Base-by-base conservation (phyloP, 2,329 filamentous ascomycete species). In the Pezicula rhizophila region DNA sequence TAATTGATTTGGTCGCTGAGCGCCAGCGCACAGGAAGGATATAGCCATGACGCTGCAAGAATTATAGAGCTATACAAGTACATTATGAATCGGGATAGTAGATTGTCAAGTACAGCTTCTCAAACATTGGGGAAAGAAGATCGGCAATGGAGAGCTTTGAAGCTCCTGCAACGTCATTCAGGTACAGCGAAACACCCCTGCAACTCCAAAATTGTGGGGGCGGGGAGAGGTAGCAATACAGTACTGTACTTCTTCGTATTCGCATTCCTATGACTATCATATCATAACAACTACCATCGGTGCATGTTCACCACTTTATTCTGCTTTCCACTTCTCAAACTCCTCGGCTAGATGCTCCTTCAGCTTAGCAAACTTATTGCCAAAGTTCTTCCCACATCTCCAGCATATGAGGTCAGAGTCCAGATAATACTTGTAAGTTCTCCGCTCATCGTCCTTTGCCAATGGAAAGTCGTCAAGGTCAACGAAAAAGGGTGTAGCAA, bases 401-500 rank as follows among this genome's bases (percentile, higher is more conserved):
- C 93, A 97, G 66, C 93, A 97, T 54, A 70, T 69, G 66, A 96
- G 75, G 51, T 89, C 83, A 51, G 69, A 67, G 33, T 75, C 70
- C 53, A 90, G 67, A 67, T 85, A 90, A 15, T 76, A 74, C 47
- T 76, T 70, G 50, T 67, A 68, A 48, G 80, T 64, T 54, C 84
- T 74, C 51, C 89, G 71, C 41, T 69, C 66, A 64, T 95, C 89
- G 47, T 84, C 78, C 23, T 71, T 53, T 0, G 75, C 73, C 26
- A 97, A 69, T 4, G 93, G 92, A 44, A 96, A 92, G 51, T 91
- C 87, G 18, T 82, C 82, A 23, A 97, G 61, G 14, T 77, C 74
- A 11, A 97, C 79, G 18, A 99, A 79, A 65, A 97, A 99, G 3
- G 79, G 78, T 46, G 91, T 95, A 28, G 80, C 82, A 68, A 97